Conservation (phyloP, 352 stramenopile species). For the Aphanomyces euteiches region DNA sequence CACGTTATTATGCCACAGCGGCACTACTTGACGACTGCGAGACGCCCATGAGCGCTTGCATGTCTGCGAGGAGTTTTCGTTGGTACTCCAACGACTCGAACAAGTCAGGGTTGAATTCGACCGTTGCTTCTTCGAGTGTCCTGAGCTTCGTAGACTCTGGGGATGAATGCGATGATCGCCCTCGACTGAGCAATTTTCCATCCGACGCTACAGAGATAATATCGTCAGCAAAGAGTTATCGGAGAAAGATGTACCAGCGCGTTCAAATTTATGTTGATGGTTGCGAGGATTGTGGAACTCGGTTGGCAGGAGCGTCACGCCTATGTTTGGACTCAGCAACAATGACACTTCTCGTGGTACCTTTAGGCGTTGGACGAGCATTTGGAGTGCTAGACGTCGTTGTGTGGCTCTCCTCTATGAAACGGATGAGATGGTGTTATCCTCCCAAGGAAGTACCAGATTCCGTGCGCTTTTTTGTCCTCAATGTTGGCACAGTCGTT, state of each 20-base stretch:
- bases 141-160: background rate
- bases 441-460: too few relatives aligned
- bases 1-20: background rate
- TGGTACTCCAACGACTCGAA: constrained; percentile 31
- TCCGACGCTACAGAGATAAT: background rate
- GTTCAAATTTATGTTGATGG: background rate
- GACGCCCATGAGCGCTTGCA: constrained; percentile 16
- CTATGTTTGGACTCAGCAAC: too few relatives aligned
- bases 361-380: background rate
- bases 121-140: background rate
- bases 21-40: background rate
- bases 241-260: background rate
- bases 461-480: too few relatives aligned
- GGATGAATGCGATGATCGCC: background rate
- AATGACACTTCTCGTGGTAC: too few relatives aligned
- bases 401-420: too few relatives aligned
- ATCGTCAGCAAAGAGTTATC: background rate
- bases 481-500: too few relatives aligned
- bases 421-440: too few relatives aligned
- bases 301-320: background rate
- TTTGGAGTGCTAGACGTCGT: background rate
- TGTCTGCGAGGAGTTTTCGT: constrained; percentile 19
- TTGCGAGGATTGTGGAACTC: constrained; percentile 1
- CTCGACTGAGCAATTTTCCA: background rate
- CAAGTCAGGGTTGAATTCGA: constrained; percentile 20